phyloP scores from a whole-genome alignment of 2,329 filamentous ascomycete genomes.

The Colletotrichum chrysophilum region DNA sequence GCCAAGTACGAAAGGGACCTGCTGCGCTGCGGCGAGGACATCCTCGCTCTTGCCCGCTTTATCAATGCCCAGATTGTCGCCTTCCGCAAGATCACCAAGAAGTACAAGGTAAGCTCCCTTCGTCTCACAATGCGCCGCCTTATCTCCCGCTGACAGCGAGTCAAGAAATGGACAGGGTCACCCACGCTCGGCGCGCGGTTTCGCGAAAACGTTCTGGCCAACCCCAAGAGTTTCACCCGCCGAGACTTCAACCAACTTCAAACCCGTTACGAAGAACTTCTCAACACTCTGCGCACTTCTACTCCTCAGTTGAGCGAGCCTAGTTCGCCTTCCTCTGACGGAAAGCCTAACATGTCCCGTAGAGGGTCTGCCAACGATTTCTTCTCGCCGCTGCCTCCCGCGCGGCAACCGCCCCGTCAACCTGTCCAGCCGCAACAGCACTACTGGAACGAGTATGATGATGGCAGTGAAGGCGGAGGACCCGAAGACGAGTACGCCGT shows the following conservation, averaged over 20 bases:
- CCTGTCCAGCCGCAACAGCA: slow-evolving; percentile 36
- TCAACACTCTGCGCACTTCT: slow-evolving; percentile 50
- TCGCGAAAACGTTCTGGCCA: slow-evolving; percentile 67
- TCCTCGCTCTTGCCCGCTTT: slow-evolving; percentile 73
- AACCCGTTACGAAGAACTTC: slow-evolving; percentile 55
- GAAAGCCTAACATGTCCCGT: slow-evolving; percentile 25
- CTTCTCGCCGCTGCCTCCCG: slow-evolving; percentile 9
- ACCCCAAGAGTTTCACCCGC: slow-evolving; percentile 74
- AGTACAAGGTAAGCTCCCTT: slow-evolving; percentile 67
- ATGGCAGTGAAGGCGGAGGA: slow-evolving; percentile 73
- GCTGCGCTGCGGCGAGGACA: slow-evolving; percentile 70
- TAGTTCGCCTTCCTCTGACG: slow-evolving; percentile 40
- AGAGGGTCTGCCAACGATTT: slow-evolving; percentile 15
- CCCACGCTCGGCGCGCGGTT: slow-evolving; percentile 68
- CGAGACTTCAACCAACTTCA: slow-evolving; percentile 65
- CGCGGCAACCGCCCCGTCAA: slow-evolving; percentile 26
- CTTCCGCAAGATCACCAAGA: slow-evolving; percentile 84
- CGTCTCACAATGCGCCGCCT: neutral
- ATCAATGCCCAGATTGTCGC: slow-evolving; percentile 75
- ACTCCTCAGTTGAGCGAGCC: slow-evolving; percentile 44
- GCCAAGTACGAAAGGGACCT: slow-evolving; percentile 59
- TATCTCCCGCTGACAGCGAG: slow-evolving; percentile 6
- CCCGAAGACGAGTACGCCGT: slow-evolving; percentile 69
- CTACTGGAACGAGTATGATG: slow-evolving; percentile 90
- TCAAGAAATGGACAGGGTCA: slow-evolving; percentile 82